Evolutionary conservation across 306 rosid genomes (phyloP).

Genomic region (Cucumis hystrix): DNA sequence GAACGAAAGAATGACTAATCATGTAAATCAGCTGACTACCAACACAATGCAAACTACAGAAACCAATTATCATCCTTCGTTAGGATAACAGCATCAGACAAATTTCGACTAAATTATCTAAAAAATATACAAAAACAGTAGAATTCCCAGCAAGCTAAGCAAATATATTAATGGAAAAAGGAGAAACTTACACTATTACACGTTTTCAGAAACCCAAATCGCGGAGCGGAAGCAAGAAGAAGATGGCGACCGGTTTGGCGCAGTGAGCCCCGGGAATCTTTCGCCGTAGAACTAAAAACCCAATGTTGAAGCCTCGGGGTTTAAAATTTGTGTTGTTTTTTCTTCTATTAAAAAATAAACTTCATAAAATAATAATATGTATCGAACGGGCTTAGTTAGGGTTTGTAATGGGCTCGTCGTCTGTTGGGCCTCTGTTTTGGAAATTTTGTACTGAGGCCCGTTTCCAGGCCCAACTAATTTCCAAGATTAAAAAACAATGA

Average conservation of each 20-base stretch:
- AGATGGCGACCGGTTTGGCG: background rate
- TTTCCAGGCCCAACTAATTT: too few relatives aligned
- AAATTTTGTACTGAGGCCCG: too few relatives aligned
- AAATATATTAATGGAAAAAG: background rate
- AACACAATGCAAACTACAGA: background rate
- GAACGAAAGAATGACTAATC: background rate
- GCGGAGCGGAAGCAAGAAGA: background rate
- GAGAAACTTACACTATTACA: background rate
- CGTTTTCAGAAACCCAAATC: background rate
- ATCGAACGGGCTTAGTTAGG: background rate
- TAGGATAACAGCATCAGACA: background rate
- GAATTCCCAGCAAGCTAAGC: background rate
- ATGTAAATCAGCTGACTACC: background rate
- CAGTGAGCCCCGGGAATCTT: background rate
- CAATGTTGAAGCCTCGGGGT: background rate
- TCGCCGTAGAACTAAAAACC: background rate
- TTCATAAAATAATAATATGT: background rate
- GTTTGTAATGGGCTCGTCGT: background rate
- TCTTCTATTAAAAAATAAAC: background rate
- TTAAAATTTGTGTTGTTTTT: background rate
- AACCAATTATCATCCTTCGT: background rate
- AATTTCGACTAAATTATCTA: background rate
- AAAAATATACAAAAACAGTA: background rate
- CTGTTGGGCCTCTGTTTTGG: background rate
- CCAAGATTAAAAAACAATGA: too few relatives aligned